phyloP scores from a whole-genome alignment of 2,329 filamentous ascomycete species.

The Thermothelomyces thermophilus region DNA sequence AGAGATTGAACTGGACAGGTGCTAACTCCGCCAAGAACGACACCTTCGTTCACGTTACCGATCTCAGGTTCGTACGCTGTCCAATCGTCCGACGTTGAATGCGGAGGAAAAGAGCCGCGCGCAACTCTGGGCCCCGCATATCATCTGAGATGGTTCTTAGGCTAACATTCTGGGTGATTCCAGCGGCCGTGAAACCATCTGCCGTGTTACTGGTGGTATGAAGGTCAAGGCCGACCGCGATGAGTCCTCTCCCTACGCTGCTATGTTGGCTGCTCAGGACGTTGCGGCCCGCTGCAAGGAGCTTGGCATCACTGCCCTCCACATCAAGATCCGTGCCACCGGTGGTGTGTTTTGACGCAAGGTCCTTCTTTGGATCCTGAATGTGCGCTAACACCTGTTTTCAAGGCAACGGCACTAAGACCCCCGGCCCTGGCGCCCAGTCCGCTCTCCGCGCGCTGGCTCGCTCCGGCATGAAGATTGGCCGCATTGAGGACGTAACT shows the following conservation, averaged over 20 bases:
- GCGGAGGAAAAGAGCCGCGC: slow-evolving; percentile 8
- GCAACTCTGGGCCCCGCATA: background rate
- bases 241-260: slow-evolving; percentile 98
- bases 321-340: slow-evolving; percentile 99
- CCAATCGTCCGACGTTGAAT: slow-evolving; percentile 16
- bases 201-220: slow-evolving; percentile 99
- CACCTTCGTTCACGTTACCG: slow-evolving; percentile 97
- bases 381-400: slow-evolving; percentile 6
- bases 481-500: slow-evolving; percentile 98
- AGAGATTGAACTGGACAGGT: background rate
- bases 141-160: slow-evolving; percentile 28
- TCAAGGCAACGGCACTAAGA: slow-evolving; percentile 95
- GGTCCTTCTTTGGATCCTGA: background rate
- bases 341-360: slow-evolving; percentile 59
- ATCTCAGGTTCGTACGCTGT: slow-evolving; percentile 71
- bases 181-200: slow-evolving; percentile 99
- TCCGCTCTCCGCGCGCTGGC: slow-evolving; percentile 97
- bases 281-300: slow-evolving; percentile 79
- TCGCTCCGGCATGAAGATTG: slow-evolving; percentile 99
- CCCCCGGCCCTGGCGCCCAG: slow-evolving; percentile 96
- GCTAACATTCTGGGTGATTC: slow-evolving; percentile 63
- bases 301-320: slow-evolving; percentile 77
- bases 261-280: slow-evolving; percentile 99
- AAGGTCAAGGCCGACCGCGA: slow-evolving; percentile 99
- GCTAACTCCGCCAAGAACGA: slow-evolving; percentile 47